Base-by-base conservation (phyloP, 2,329 filamentous ascomycete species). In the Botrytis hyacinthi region DNA sequence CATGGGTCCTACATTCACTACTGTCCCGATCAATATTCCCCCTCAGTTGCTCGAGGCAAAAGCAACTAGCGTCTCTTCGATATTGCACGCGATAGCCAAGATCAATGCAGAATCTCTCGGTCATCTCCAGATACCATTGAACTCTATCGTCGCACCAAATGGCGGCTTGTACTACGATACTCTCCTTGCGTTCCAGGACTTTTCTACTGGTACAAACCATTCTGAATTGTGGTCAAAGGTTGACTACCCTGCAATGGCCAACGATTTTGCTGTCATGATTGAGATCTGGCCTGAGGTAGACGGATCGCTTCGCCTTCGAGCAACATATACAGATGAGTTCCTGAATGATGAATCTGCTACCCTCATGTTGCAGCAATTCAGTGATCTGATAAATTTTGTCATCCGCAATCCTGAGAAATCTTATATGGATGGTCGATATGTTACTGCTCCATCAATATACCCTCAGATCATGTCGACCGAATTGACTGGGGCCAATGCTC, bases 161-260 rank as follows among this genome's bases (percentile, higher is more conserved):
- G 67, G 67, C 16, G 51, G 67, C 9, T 59, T 70, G n/a, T 70
- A 70, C n/a, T 70, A 70, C 37, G 32, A 70, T 59, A 70, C 37
- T n/a, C 67, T 70, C 4, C 22, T 70, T n/a, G 67, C 51, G 29
- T 70, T 70, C 37, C 67, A 70, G n/a, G 67, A 70, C 67, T 70
- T 70, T 57, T 51, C 67, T 7, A 70, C 51, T 4, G 37, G 35
- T 12, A 42, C 51, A 12, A 59, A 37, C n/a, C 51, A 57, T 60
- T 70, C 67, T 16, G 51, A 70, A 29, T 57, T 70, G 37, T 70
- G 51, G 67, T 70, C 67, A 3, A 37, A 57, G 9, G 67, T 70
- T 40, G 67, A 70, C 1, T 70, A 70, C 57, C 67, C 67, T 20
- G 51, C 67, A 35, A 70, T 70, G 51, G 67, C 48, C 35, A 70